These are phyloP conservation scores for Ogataea haglerorum DNA, from an alignment of 805 yeast genomes.

Conservation along the genomic window DNA sequence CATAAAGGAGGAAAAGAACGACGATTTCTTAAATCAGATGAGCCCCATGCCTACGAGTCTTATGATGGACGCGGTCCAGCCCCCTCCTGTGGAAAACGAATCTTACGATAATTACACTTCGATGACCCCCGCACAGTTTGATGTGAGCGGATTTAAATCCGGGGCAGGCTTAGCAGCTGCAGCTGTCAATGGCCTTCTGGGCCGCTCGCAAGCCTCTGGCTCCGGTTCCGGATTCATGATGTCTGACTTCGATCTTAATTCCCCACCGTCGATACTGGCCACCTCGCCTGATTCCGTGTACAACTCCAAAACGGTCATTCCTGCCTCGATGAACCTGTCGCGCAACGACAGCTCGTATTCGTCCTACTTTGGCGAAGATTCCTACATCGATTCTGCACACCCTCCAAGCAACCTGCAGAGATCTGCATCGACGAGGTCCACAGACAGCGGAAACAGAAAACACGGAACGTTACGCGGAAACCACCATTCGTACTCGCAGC, in stretches of 20 bases:
- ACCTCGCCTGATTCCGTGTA: constrained; percentile 16
- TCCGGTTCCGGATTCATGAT: constrained; percentile 23
- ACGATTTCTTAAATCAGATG: constrained; percentile 12
- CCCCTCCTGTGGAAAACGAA: constrained; percentile 1
- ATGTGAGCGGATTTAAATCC: constrained; percentile 30
- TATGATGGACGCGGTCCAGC: constrained; percentile 4
- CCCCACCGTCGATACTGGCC: constrained; percentile 18
- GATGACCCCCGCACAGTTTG: constrained; percentile 6
- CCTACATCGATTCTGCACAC: constrained; percentile 14
- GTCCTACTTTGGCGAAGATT: constrained; percentile 15
- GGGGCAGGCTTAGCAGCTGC: constrained; percentile 32
- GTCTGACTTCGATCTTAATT: constrained; percentile 29
- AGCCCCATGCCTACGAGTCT: constrained; percentile 13
- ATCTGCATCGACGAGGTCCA: constrained; percentile 16
- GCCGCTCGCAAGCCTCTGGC: constrained; percentile 4
- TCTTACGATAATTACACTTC: constrained; percentile 1
- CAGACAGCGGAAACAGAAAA: constrained; percentile 10
- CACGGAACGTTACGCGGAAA: constrained; percentile 12
- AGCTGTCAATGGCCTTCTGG: constrained; percentile 26
- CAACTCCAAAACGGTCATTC: constrained; percentile 8
- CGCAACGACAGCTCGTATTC: constrained; percentile 9
- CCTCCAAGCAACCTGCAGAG: constrained; percentile 20
- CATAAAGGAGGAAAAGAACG: constrained; percentile 23
- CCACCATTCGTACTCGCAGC: constrained; percentile 19
- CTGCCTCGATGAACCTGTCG: constrained; percentile 1